Base-by-base conservation (phyloP, 1,139 yeast species). In the Chernovozyma sophiae-reginae region DNA sequence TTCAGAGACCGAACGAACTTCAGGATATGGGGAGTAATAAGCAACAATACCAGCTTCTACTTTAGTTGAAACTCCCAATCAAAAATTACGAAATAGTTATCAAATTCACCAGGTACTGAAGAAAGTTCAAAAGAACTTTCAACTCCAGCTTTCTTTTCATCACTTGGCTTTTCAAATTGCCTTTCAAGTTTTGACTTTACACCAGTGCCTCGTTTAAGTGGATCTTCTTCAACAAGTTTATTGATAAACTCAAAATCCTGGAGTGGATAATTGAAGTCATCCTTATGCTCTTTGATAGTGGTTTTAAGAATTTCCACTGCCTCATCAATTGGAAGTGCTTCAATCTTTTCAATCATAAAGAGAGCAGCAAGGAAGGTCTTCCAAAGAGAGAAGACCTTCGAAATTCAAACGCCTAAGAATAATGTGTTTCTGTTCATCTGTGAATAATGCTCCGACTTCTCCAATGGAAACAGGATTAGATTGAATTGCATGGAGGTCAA, bases 21-120 rank as follows among this genome's bases (percentile, higher is more conserved):
- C 85, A 3, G 81, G 76, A 51, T 80, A 80, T 1, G 83, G 81
- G 1, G 83, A 78, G 52, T 70, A 73, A 49, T 60, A 77, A 36
- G 71, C 62, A 33, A 74, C 57, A 34, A 79, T 50, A 20, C 67
- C 68, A 2, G 80, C 81, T 37, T 65, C 64, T 17, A 68, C 44
- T 40, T 57, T 62, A 5, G 53, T 50, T 58, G 58, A 32, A 68
- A 53, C 17, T 54, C 53, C 52, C 63, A 60, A 17, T 54, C 55
- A 25, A 37, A 31, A 13, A 37, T 22, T 12, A 22, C 28, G 36
- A 7, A 25, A 19, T 32, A 25, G 8, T 26, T 25, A 5, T 19
- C 13, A 15, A 20, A 28, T 13, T 19, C 23, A 20, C 23, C 23
- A 7, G 23, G 27, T 6, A 13, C 6, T 8, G 27, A 25, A 25